A percentile compares a stretch with the other conserved stretches of the same genome.
These are phyloP conservation scores for Globisporangium acanthophoron DNA, from an alignment of 352 stramenopile genomes.

Conservation along the genomic window DNA sequence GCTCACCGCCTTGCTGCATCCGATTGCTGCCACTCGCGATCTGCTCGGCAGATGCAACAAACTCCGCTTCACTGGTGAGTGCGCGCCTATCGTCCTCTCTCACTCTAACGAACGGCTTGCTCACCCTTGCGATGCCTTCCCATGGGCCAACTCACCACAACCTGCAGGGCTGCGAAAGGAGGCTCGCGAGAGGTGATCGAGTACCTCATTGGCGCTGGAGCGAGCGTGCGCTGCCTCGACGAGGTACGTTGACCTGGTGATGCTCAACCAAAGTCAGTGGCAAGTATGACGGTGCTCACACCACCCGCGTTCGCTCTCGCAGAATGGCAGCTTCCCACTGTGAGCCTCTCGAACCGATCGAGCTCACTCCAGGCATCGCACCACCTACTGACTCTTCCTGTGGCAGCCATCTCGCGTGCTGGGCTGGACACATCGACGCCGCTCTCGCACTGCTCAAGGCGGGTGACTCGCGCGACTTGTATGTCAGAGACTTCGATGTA, in stretches of 20 bases:
- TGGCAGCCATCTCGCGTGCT: slow-evolving; percentile 58
- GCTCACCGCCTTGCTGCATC: not conserved
- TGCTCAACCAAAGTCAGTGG: not conserved
- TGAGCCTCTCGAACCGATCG: slow-evolving; percentile 11
- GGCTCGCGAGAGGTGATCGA: slow-evolving; percentile 38
- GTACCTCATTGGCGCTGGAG: slow-evolving; percentile 46
- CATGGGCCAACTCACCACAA: not conserved
- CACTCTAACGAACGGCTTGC: not conserved
- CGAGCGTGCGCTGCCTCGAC: slow-evolving; percentile 42
- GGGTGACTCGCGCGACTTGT: slow-evolving; percentile 51
- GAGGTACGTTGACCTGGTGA: slow-evolving; percentile 20
- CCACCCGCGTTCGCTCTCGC: not conserved
- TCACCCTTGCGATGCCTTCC: not conserved
- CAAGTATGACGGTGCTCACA: not conserved
- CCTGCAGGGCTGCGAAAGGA: slow-evolving; percentile 60
- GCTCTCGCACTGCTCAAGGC: slow-evolving; percentile 42
- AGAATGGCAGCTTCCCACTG: slow-evolving; percentile 70
- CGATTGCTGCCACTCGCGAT: not conserved
- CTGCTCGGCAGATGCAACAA: slow-evolving; percentile 39
- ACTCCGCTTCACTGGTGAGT: slow-evolving; percentile 62
- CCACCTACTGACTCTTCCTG: not conserved
- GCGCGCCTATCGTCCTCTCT: not conserved
- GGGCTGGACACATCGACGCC: slow-evolving; percentile 54
- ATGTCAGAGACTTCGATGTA: slow-evolving; percentile 67
- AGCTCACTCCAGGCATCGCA: not conserved